Evolutionary conservation across 352 stramenopile species (phyloP).

Genomic region (Globisporangium paddicum): DNA sequence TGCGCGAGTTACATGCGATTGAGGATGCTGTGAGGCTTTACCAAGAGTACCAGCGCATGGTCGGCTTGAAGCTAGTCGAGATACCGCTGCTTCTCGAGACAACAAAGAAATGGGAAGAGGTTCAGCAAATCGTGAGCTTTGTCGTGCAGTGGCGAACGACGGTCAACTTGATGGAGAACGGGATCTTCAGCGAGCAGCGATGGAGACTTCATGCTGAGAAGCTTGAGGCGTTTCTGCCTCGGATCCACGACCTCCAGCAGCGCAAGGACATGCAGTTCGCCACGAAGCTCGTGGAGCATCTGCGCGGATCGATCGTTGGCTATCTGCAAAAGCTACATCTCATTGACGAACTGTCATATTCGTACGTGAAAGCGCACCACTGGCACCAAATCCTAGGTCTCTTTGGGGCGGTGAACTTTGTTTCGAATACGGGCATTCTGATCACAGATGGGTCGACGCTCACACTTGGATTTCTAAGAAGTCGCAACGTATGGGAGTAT

Average conservation of each 20-base stretch:
- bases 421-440: constrained; percentile 41
- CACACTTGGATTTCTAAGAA: constrained; percentile 49
- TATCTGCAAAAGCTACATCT: constrained; percentile 45
- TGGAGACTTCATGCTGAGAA: constrained; percentile 39
- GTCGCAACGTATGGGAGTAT: constrained; percentile 40
- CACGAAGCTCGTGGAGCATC: constrained; percentile 30
- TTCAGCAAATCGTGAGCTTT: constrained; percentile 52
- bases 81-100: constrained; percentile 43
- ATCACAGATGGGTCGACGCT: constrained; percentile 44
- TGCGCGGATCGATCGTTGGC: constrained; percentile 25
- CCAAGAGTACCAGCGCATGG: constrained; percentile 66
- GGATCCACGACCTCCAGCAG: constrained; percentile 30
- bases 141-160: constrained; percentile 38
- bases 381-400: constrained; percentile 58
- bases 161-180: constrained; percentile 54
- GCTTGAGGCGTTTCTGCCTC: constrained; percentile 29
- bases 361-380: constrained; percentile 47
- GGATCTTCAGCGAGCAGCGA: constrained; percentile 59
- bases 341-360: constrained; percentile 44
- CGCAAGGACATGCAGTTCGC: constrained; percentile 25
- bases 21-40: constrained; percentile 52
- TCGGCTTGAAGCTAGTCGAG: constrained; percentile 56
- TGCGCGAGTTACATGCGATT: constrained; percentile 39
- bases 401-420: constrained; percentile 44
- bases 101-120: constrained; percentile 40